Base-by-base conservation (phyloP, 257 asterid species). In the Voacanga thouarsii region DNA sequence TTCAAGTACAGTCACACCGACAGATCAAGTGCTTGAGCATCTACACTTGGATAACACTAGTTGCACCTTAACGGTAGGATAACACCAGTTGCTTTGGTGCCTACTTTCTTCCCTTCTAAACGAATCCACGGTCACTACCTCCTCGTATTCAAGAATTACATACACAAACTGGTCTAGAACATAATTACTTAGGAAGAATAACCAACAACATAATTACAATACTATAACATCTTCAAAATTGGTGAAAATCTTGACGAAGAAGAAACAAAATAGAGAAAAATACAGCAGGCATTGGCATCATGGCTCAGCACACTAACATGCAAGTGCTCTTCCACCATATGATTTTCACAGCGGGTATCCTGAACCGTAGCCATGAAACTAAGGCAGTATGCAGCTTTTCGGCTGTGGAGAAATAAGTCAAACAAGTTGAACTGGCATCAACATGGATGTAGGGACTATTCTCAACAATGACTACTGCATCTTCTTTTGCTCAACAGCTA, bases 401-500 rank as follows among this genome's bases (percentile, higher is more conserved):
- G 59, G 39, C 44, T n/a, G 4, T 55, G 6, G 18, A 51, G 72
- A 72, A 53, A 61, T 30, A 10, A 26, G 2, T 12, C 12, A 60
- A 73, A 2, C 28, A 75, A 67, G 49, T 59, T 59, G 28, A 71
- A 33, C 72, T 30, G 66, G 24, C 30, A 12, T 53, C 56, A 19
- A 44, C 43, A 56, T 9, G 11, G 16, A 39, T 10, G n/a, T 41
- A 64, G 15, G 24, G 26, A 5, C 77, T 43, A 18, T 1, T 30
- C 14, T 30, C 77, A 74, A 56, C 67, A 6, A 9, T 33, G 64
- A 72, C 49, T 45, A 53, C 75, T 21, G 43, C 6, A 59, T 44
- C 71, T 76, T 67, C 85, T 89, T 90, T 70, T 77, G 89, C 75
- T 80, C 86, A 82, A 78, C 77, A 60, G 95, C 91, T 45, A 83